Evolutionary conservation across 1,284 basidiomycete species (phyloP), one percentile per base, ranked within the genome.

Genomic region (Phaffia rhodozyma): DNA sequence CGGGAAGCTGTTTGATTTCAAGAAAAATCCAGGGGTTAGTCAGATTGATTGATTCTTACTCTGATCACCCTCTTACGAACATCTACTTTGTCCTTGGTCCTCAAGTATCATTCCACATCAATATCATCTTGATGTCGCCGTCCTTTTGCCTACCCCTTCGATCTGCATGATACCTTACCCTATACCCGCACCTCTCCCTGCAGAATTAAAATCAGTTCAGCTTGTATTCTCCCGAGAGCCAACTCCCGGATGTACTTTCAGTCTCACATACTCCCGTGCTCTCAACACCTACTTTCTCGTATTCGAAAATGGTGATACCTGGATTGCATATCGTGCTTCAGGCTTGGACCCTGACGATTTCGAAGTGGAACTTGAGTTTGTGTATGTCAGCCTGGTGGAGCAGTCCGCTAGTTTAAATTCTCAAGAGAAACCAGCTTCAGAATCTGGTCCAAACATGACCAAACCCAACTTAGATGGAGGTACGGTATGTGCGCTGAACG

Each of bases 401-500:
- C 38, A 5, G 13, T 43, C 38, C 13, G 32, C 32, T 34, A 34
- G 5, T 34, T 34, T 9, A 4, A 34, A 9, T 34, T 9, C 32
- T 34, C 9, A 4, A 4, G 38, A 43, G 38, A 11, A 11, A 2
- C 16, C 13, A 43, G 5, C 38, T 7, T 43, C 38, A 34, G 27
- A 32, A 58, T 16, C 54, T 7, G 34, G 54, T 56, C 23, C 50
- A 57, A 27, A 11, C 18, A 3, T 47, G 43, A n/a, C 30, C 5
- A 63, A 71, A 48, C 74, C 75, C 32, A 68, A 76, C 30, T 87
- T 86, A 66, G 75, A 80, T 55, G 85, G 85, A 70, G 88, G 86
- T 18, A 69, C 69, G 5, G 67, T 54, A 5, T 78, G 89, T 21
- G 83, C 86, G 1, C 79, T 93, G 68, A 97, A 97, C 71, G 79